Base-by-base conservation (phyloP, 2,329 filamentous ascomycete genomes). In the Pseudopyricularia cyperi region DNA sequence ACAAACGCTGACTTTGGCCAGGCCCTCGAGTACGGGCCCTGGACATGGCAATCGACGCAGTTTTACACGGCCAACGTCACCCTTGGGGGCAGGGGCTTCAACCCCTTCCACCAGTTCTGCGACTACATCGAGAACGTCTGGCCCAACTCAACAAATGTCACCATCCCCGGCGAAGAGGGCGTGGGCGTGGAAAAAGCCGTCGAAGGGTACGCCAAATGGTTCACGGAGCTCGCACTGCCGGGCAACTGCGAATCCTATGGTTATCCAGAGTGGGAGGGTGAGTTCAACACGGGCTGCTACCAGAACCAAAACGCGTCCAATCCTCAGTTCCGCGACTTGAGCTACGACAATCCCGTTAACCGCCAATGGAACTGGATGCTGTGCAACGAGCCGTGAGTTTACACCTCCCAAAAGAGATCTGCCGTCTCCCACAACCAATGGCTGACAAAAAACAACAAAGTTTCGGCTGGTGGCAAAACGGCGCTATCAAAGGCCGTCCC, bases 301-400 rank as follows among this genome's bases (percentile, higher is more conserved):
- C 56, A 69, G 61, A 56, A 69, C 51, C 57, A 72, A 64, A 75
- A 80, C 59, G 65, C 61, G 3, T 66, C 65, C 28, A 70, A 73
- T 58, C 61, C 65, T 17, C 57, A 66, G 51, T 70, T 66, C 62
- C 62, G 62, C 50, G 68, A 71, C 50, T 50, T 66, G 32, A 56
- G 60, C 3, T 58, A 62, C 1, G 53, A 55, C 57, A 79, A 79
- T 58, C 55, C 56, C 1, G 57, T 66, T 33, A 69, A 76, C 61
- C 66, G 75, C 3, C 75, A 78, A 56, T 80, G 74, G 75, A 63
- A 67, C 14, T 80, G 75, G 75, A 69, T 80, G 61, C 65, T 72
- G 6, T 80, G 77, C 66, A 79, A 79, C 61, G 66, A 70, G 54
- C 67, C 68, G 52, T 55, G 12, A 42, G 55, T 52, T 7, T 6